A percentile compares a stretch with the other conserved stretches of the same genome.
These are phyloP conservation scores for Tuber melanosporum DNA, from an alignment of 495 filamentous ascomycete genomes.

Conservation along the genomic window DNA sequence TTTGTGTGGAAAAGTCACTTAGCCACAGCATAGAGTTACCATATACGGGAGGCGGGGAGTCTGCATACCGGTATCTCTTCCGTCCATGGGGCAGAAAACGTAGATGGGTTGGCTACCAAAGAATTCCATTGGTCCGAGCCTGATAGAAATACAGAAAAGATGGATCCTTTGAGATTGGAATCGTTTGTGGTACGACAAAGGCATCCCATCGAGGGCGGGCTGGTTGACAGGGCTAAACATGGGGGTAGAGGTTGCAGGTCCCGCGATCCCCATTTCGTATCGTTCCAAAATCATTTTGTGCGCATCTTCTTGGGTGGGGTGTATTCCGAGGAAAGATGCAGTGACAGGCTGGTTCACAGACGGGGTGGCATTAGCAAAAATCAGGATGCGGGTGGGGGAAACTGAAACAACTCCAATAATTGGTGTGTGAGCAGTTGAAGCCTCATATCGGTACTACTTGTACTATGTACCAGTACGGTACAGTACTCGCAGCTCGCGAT, in stretches of 20 bases:
- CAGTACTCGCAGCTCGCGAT: background rate
- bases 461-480: no score
- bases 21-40: no score
- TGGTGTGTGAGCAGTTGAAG: background rate
- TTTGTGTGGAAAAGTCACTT: no score
- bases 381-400: background rate
- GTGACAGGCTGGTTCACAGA: background rate
- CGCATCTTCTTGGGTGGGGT: conserved; percentile 9
- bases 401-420: background rate
- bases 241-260: conserved; percentile 7
- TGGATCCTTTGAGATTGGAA: background rate
- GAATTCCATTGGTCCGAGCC: background rate
- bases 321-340: conserved; percentile 11
- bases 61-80: no score
- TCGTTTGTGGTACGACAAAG: background rate
- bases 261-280: conserved; percentile 22
- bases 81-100: background rate
- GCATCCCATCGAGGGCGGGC: conserved; percentile 21
- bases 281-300: conserved; percentile 8
- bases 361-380: background rate
- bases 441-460: background rate
- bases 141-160: background rate
- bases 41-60: no score
- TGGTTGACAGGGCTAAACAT: conserved; percentile 21
- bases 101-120: background rate